Conservation (phyloP, 768 basidiomycete species). For the Mycena venus region DNA sequence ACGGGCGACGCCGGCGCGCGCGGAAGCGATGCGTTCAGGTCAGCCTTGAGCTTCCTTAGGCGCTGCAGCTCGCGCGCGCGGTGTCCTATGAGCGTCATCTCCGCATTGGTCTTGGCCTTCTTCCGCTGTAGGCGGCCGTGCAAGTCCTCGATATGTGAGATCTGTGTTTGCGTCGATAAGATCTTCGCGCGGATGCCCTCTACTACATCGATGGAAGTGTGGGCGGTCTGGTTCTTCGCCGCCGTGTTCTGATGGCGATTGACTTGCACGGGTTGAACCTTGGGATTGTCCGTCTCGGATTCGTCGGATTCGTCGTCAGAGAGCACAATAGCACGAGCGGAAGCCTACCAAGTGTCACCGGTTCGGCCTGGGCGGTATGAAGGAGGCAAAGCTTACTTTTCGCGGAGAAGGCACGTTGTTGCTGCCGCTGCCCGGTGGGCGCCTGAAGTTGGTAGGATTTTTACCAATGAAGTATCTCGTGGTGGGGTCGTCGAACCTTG, state of each 20-base stretch:
- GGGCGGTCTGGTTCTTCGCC: neutral
- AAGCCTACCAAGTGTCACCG: neutral
- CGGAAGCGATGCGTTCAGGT: slow-evolving; percentile 35
- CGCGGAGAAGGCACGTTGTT: neutral
- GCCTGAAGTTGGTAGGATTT: neutral
- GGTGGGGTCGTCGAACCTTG: neutral
- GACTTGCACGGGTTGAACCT: too few species aligned
- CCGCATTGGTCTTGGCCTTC: slow-evolving; percentile 35
- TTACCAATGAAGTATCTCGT: neutral
- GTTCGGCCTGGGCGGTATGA: neutral
- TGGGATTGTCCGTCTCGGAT: neutral
- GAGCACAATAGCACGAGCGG: neutral
- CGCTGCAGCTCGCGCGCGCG: slow-evolving; percentile 24
- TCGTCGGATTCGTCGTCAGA: neutral
- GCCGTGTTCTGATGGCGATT: too few species aligned
- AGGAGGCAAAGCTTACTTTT: neutral
- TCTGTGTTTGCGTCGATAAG: slow-evolving; percentile 8
- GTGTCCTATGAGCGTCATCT: slow-evolving; percentile 29
- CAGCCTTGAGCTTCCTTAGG: slow-evolving; percentile 29
- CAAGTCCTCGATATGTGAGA: slow-evolving; percentile 14
- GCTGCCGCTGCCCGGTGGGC: neutral
- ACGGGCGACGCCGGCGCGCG: slow-evolving; percentile 28
- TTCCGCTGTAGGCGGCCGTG: slow-evolving; percentile 29
- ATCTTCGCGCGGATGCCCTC: slow-evolving; percentile 26
- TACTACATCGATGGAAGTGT: slow-evolving; percentile 20